Conservation (phyloP, 768 basidiomycete genomes). For the Astraeus odoratus region DNA sequence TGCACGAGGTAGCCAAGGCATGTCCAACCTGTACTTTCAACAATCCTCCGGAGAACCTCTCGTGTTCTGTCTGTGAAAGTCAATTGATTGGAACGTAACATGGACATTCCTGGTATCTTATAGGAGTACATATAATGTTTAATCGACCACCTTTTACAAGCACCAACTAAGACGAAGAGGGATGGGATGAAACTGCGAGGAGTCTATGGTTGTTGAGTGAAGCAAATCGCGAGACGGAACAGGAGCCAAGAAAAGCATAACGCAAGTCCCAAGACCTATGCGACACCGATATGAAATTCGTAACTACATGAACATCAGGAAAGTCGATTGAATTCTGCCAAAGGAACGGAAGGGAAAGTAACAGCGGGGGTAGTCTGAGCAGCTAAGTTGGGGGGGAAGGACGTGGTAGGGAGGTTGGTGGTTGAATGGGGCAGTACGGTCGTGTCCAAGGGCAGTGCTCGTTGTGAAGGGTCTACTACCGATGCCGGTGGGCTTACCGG, state of each 20-base stretch:
- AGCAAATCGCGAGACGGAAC: conserved; percentile 19
- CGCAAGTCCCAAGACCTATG: conserved; percentile 23
- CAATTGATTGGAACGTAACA: conserved; percentile 22
- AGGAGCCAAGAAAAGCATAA: conserved; percentile 14
- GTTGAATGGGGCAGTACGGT: conserved; percentile 29
- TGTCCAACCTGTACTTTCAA: conserved; percentile 56
- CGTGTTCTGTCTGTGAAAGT: conserved; percentile 41
- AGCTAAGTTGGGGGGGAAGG: conserved; percentile 20
- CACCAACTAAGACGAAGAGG: conserved; percentile 8
- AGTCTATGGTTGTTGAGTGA: conserved; percentile 23
- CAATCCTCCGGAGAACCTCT: conserved; percentile 37
- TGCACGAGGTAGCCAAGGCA: conserved; percentile 29
- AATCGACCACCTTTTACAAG: conserved; percentile 21
- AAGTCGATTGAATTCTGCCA: conserved; percentile 22
- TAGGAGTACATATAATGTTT: conserved; percentile 32
- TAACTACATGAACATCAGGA: conserved; percentile 9
- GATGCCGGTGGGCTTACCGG: conserved; percentile 21
- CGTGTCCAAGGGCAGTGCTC: conserved; percentile 21
- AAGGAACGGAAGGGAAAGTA: conserved; percentile 20
- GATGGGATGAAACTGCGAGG: conserved; percentile 13
- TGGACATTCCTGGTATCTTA: conserved; percentile 22
- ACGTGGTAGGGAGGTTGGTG: conserved; percentile 20
- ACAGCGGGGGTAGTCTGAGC: conserved; percentile 13
- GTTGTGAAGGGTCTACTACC: conserved; percentile 21
- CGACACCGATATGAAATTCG: conserved; percentile 14